Percentiles rank a stretch among this genome's conserved stretches.
Conservation (phyloP, 805 yeast genomes). For the Metschnikowia santaceciliae region DNA sequence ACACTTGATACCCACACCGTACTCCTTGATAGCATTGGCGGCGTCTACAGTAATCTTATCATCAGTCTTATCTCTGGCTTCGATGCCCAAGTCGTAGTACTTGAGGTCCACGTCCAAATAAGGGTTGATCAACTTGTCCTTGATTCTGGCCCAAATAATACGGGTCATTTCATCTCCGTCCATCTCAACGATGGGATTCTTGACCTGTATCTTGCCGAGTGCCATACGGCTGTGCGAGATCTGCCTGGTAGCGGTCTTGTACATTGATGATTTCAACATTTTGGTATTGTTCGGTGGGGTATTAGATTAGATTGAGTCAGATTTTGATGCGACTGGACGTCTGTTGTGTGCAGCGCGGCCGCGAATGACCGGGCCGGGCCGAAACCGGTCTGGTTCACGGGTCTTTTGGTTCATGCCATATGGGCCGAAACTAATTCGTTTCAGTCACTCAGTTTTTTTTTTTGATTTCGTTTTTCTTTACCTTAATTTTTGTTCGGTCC, state of each 20-base stretch:
- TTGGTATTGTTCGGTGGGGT: neutral
- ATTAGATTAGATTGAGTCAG: neutral
- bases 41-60: conserved; percentile 88
- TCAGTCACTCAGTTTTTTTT: neutral
- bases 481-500: too few relatives aligned
- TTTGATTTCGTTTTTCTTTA: too few relatives aligned
- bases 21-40: conserved; percentile 82
- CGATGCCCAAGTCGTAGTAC: conserved; percentile 87
- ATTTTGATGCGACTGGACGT: conserved; percentile 2
- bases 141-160: conserved; percentile 90
- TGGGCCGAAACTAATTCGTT: neutral
- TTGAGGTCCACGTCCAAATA: conserved; percentile 82
- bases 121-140: conserved; percentile 80
- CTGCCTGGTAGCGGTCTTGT: conserved; percentile 7
- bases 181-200: conserved; percentile 90
- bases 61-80: conserved; percentile 80
- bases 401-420: neutral
- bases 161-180: conserved; percentile 98
- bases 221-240: conserved; percentile 7
- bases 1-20: conserved; percentile 93
- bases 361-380: conserved; percentile 1
- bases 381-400: neutral
- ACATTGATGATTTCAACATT: conserved; percentile 11
- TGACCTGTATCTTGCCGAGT: conserved; percentile 62
- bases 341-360: neutral